Base-by-base conservation (phyloP, 2,329 filamentous ascomycete genomes). In the Hypocrella siamensis region DNA sequence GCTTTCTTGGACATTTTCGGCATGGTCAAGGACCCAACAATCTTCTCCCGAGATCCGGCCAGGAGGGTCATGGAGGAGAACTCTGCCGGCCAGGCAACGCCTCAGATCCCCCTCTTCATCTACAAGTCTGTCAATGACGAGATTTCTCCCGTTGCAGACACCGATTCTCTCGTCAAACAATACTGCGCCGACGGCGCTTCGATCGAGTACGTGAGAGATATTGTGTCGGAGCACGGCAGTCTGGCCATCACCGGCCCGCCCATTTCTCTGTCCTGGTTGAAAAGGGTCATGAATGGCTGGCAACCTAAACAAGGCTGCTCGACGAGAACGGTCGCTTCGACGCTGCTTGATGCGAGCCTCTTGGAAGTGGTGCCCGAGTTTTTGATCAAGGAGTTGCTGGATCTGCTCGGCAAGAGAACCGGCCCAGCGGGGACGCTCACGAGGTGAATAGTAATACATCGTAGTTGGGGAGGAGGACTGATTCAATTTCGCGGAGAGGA, bases 1-100 rank as follows among this genome's bases (percentile, higher is more conserved):
- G 36, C 38, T 2, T 37, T 44, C 26, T 40, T 58, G 21, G 45
- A 63, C 38, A 49, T 64, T 4, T 45, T 45, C 69, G 15, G 14
- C 14, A 63, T 61, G 46, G 61, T 65, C 37, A 44, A 49, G 14
- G 44, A 53, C 30, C 10, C 6, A 8, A 11, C 7, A 16, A 26
- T 31, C 10, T 17, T 19, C 10, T n/a, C 8, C 5, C 15, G 17
- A 17, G 6, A 19, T 12, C 21, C n/a, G 6, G 30, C 16, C 21
- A 31, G 26, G 17, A 24, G 21, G 14, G 18, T 28, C 16, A 17
- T 28, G 27, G 9, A 17, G 15, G 15, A 28, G 8, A 28, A 28
- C 27, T 28, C 27, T 18, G 27, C 27, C 4, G 21, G 21, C 10
- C 21, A 31, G 6, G 30, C 30, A 6, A 25, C 30, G n/a, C 30